A percentile compares a stretch with the other conserved stretches of the same genome.
Evolutionary conservation across 139 green algal species (phyloP).

Genomic region (Mychonastes homosphaera): DNA sequence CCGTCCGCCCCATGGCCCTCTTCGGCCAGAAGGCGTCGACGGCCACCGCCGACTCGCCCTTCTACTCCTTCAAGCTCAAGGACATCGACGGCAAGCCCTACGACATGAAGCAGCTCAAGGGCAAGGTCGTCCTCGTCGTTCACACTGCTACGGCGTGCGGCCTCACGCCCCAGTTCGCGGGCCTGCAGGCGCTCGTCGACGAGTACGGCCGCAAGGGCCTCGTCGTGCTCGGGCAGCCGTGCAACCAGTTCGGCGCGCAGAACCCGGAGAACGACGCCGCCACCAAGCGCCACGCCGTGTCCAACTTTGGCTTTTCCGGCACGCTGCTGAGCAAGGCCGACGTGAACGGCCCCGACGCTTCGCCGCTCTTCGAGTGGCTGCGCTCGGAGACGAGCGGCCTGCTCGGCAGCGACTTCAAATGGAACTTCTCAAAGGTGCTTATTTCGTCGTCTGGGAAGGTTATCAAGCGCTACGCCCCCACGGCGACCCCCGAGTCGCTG

Average conservation of each 20-base stretch:
- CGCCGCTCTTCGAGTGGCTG: not conserved
- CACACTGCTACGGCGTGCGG: slow-evolving; percentile 32
- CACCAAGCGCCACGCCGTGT: no score
- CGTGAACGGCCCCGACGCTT: not conserved
- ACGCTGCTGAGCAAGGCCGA: not conserved
- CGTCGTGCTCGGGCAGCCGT: slow-evolving; percentile 41
- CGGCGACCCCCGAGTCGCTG: no score
- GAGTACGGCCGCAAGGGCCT: slow-evolving; percentile 40
- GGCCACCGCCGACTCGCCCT: no score
- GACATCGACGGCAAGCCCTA: no score
- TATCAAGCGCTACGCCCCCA: no score
- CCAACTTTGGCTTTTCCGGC: no score
- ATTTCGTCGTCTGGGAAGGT: no score
- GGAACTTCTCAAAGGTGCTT: slow-evolving; percentile 6
- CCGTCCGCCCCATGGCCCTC: no score
- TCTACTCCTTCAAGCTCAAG: no score
- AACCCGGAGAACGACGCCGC: slow-evolving; percentile 42
- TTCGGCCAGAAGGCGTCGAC: no score
- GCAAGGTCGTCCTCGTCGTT: slow-evolving; percentile 16
- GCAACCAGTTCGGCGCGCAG: slow-evolving; percentile 52
- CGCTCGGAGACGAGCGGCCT: not conserved
- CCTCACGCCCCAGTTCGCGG: slow-evolving; percentile 22
- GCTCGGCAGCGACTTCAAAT: not conserved
- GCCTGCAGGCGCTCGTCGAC: slow-evolving; percentile 41
- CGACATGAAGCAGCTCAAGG: not conserved